Evolutionary conservation across 148 eudicot species (phyloP).

Genomic region (Vaccinium corymbosum): DNA sequence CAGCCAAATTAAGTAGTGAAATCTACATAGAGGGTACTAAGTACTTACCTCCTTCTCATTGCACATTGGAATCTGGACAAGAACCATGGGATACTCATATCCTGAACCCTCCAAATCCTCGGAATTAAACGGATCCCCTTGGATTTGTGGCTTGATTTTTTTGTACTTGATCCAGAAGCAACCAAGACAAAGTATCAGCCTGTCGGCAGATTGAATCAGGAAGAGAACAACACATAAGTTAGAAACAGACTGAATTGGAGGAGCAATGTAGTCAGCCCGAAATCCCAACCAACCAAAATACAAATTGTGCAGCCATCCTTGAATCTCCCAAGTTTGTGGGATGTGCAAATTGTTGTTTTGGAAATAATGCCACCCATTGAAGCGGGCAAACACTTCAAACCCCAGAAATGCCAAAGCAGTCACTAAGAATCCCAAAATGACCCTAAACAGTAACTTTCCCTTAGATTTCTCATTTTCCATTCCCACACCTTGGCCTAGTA

Average conservation of each 20-base stretch:
- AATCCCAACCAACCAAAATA: constrained; percentile 40
- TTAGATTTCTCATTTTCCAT: constrained; percentile 42
- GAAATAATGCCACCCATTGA: constrained; percentile 51
- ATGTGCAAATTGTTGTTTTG: constrained; percentile 27
- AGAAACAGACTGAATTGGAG: constrained; percentile 38
- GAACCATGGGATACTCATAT: constrained; percentile 46
- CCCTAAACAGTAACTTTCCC: constrained; percentile 37
- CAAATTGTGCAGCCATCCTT: constrained; percentile 39
- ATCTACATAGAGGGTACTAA: not conserved
- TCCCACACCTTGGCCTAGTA: constrained; percentile 40
- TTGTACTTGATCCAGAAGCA: constrained; percentile 52
- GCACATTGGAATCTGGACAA: constrained; percentile 64
- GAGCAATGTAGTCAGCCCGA: constrained; percentile 45
- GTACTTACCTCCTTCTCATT: constrained; percentile 51
- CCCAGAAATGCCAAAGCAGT: constrained; percentile 42
- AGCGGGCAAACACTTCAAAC: constrained; percentile 48
- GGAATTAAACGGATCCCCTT: constrained; percentile 30
- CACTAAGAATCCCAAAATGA: constrained; percentile 40
- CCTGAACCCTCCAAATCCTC: constrained; percentile 42
- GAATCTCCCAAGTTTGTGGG: constrained; percentile 38
- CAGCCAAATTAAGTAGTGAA: not conserved
- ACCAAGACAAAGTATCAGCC: constrained; percentile 51
- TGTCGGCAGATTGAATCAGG: constrained; percentile 48
- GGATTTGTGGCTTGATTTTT: constrained; percentile 40
- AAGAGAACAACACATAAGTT: constrained; percentile 47